Percentiles rank a stretch among this genome's conserved stretches.
These are phyloP conservation scores for Alternaria sp. DNA, from an alignment of 2,329 filamentous ascomycete species.

Conservation along the genomic window DNA sequence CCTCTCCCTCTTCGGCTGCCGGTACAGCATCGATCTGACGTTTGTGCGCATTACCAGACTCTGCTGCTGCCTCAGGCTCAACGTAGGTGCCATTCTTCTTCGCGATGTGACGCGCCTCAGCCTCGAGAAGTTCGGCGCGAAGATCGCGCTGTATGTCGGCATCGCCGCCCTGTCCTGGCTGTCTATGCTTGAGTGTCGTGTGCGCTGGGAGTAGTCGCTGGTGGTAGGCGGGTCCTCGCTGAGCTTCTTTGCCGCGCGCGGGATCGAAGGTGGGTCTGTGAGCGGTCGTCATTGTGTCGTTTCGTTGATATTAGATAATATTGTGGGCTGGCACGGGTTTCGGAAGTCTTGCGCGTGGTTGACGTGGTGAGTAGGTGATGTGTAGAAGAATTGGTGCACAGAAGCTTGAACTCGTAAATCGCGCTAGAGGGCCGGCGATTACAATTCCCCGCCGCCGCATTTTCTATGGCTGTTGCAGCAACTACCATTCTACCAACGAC, in stretches of 20 bases:
- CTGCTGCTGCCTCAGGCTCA: slow-evolving; percentile 54
- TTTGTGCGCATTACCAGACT: slow-evolving; percentile 61
- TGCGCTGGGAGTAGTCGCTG: slow-evolving; percentile 94
- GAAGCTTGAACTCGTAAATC: slow-evolving; percentile 14
- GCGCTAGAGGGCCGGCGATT: slow-evolving; percentile 19
- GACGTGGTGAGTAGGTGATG: slow-evolving; percentile 9
- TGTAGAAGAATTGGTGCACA: slow-evolving; percentile 8
- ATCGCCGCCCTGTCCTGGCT: slow-evolving; percentile 88
- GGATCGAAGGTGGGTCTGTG: slow-evolving; percentile 96
- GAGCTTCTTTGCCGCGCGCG: slow-evolving; percentile 92
- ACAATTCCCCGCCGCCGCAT: slow-evolving; percentile 33
- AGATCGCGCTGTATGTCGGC: slow-evolving; percentile 80
- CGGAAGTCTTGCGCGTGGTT: slow-evolving; percentile 39
- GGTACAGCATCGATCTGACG: slow-evolving; percentile 65
- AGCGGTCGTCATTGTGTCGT: slow-evolving; percentile 57
- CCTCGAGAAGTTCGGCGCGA: slow-evolving; percentile 84
- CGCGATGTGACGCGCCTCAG: slow-evolving; percentile 85
- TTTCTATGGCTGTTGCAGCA: slow-evolving; percentile 21
- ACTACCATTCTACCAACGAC: slow-evolving; percentile 12
- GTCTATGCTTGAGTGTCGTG: slow-evolving; percentile 81
- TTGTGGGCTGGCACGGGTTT: slow-evolving; percentile 14
- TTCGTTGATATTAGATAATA: background rate
- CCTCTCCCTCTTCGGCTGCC: slow-evolving; percentile 56
- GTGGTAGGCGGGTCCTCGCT: slow-evolving; percentile 92
- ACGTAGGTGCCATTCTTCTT: slow-evolving; percentile 74